Evolutionary conservation across 2,329 filamentous ascomycete genomes (phyloP), one percentile per base, ranked within the genome.

Genomic region (Hypomyces perniciosus): DNA sequence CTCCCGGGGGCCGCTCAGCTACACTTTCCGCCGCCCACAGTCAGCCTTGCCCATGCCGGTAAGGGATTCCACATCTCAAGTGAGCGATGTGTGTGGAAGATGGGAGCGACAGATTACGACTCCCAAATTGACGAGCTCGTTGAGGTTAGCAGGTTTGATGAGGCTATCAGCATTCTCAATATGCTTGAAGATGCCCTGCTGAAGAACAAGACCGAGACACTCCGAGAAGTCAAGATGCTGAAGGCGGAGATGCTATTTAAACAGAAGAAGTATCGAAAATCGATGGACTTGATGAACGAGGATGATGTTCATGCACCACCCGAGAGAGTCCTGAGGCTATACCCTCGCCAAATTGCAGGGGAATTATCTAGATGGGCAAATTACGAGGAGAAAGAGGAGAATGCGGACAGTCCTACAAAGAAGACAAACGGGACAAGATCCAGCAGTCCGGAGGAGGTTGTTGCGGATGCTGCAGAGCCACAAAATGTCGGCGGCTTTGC

Each of bases 61-160:
- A 99, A 99, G 66, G 92, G 91, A 0, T 99, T 99, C 61, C 80
- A 97, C 53, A 90, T 97, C 46, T 86, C 86, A 20, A 96, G 92
- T 63, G 93, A 97, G 50, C 80, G 93, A 41, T 86, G 80, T 33
- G 88, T 99, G 35, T 99, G 93, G 93, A 86, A 93, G 60, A 97
- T 99, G 93, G 88, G 85, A 56, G 88, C 92, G 4, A 83, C 91
- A 35, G 87, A 91, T 57, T 99, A 99, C 63, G 89, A 96, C 65
- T 83, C 84, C 2, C 93, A 99, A 64, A 83, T 97, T 26, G 81
- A 90, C 53, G 83, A 93, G 57, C 77, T 99, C 28, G 83, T 95
- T 1, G 79, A 84, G 20, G 81, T 79, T 53, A 82, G 79, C 8
- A 80, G 82, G 54, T 88, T 91, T 49, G 92, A 99, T 60, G 95